Evolutionary conservation across 176 grass and related monocot genomes (phyloP).

Genomic region (Phyllostachys edulis): DNA sequence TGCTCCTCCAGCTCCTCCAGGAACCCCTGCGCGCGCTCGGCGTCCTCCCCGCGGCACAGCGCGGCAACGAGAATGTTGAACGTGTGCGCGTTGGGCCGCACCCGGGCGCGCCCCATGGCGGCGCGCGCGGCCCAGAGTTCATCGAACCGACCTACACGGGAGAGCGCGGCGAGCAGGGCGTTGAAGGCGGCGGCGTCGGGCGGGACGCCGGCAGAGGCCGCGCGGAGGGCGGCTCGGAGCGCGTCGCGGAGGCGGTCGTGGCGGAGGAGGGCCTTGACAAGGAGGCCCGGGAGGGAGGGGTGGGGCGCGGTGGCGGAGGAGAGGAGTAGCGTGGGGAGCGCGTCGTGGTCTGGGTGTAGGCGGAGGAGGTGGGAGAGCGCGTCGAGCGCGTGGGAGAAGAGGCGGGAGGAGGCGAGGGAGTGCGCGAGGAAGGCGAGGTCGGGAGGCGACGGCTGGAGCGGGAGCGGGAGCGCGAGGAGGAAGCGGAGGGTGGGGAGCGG

Average conservation of each 20-base stretch:
- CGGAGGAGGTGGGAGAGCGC: constrained; percentile 59
- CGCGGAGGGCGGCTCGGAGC: constrained; percentile 45
- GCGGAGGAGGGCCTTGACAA: constrained; percentile 67
- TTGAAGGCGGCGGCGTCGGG: constrained; percentile 65
- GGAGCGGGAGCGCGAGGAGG: constrained; percentile 47
- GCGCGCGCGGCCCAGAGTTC: constrained; percentile 59
- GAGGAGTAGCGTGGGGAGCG: constrained; percentile 46
- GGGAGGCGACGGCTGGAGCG: constrained; percentile 42
- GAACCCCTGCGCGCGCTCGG: constrained; percentile 59
- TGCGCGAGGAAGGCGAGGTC: constrained; percentile 64
- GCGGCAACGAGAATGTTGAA: constrained; percentile 82
- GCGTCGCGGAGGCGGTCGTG: constrained; percentile 46
- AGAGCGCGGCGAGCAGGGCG: constrained; percentile 58
- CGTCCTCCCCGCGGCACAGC: constrained; percentile 61
- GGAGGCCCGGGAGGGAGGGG: constrained; percentile 52
- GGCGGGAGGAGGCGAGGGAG: constrained; percentile 59
- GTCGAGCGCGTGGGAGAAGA: constrained; percentile 56
- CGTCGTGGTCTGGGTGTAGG: constrained; percentile 53
- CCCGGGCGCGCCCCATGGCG: constrained; percentile 46
- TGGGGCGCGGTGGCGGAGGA: constrained; percentile 40
- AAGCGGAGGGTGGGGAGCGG: constrained; percentile 72
- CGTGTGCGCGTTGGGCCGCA: constrained; percentile 58
- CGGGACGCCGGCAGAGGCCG: constrained; percentile 38
- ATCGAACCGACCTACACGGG: constrained; percentile 35
- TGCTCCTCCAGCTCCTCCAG: constrained; percentile 85